Conservation (phyloP, 1,284 basidiomycete genomes). For the Fistulina hepatica region DNA sequence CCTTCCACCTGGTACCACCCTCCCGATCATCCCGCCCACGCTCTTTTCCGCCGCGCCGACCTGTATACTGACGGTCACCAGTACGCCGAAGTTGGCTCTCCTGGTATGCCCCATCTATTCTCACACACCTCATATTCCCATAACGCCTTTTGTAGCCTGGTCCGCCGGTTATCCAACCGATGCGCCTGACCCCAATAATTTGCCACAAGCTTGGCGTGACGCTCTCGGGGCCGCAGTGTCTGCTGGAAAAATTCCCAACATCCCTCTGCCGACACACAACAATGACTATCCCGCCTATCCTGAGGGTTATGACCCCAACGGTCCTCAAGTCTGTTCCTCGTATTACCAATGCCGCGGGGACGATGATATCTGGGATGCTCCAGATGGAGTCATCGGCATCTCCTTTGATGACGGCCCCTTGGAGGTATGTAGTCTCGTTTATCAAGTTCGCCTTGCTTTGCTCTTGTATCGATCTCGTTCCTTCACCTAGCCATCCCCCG, state of each 20-base stretch:
- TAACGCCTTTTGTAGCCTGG: slow-evolving; percentile 39
- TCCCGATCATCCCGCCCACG: slow-evolving; percentile 43
- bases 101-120: slow-evolving; percentile 29
- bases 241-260: slow-evolving; percentile 64
- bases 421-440: slow-evolving; percentile 31
- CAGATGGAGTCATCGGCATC: slow-evolving; percentile 43
- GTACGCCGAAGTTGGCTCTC: slow-evolving; percentile 48
- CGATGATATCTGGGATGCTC: slow-evolving; percentile 64
- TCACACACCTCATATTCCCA: slow-evolving; percentile 1
- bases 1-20: slow-evolving; percentile 47
- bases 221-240: slow-evolving; percentile 52
- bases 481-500: slow-evolving; percentile 19
- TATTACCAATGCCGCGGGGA: slow-evolving; percentile 49
- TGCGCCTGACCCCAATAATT: slow-evolving; percentile 31
- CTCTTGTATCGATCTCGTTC: slow-evolving; percentile 3
- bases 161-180: slow-evolving; percentile 36
- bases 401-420: slow-evolving; percentile 78
- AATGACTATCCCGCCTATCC: slow-evolving; percentile 47
- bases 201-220: slow-evolving; percentile 56
- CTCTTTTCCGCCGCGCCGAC: slow-evolving; percentile 48
- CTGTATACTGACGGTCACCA: no score
- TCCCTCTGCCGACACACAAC: slow-evolving; percentile 39
- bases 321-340: slow-evolving; percentile 50
- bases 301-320: slow-evolving; percentile 37
- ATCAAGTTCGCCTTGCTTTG: background rate